Evolutionary conservation across 1,284 basidiomycete species (phyloP).

Genomic region (Marasmius fiardii): DNA sequence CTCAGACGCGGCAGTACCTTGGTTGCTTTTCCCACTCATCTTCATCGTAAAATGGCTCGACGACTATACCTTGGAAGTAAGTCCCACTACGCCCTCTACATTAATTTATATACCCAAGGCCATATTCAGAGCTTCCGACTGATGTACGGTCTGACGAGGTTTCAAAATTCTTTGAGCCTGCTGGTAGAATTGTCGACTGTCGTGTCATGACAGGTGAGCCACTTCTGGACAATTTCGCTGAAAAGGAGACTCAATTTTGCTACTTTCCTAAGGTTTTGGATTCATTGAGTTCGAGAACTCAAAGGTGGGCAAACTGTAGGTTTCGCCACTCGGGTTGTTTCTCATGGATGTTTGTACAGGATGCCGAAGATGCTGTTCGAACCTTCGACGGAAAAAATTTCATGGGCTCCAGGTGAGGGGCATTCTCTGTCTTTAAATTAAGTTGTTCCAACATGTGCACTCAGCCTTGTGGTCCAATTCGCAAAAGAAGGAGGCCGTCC

Average conservation of each 20-base stretch:
- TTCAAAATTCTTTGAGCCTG: conserved; percentile 82
- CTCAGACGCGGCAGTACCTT: conserved; percentile 28
- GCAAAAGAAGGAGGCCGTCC: conserved; percentile 81
- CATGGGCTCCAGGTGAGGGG: conserved; percentile 77
- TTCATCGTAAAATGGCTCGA: conserved; percentile 66
- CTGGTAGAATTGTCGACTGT: conserved; percentile 85
- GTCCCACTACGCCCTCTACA: conserved; percentile 23
- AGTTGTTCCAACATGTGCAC: conserved; percentile 13
- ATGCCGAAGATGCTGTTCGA: conserved; percentile 88
- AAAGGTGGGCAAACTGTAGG: conserved; percentile 42
- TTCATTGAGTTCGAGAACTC: conserved; percentile 91
- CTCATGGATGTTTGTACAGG: conserved; percentile 42
- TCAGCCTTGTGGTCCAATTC: conserved; percentile 87
- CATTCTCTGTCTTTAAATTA: neutral
- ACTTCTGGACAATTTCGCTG: neutral
- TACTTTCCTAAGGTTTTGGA: conserved; percentile 65
- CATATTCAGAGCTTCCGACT: conserved; percentile 61
- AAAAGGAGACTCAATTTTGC: neutral
- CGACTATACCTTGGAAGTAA: conserved; percentile 82
- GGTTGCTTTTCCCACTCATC: conserved; percentile 25
- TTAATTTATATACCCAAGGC: conserved; percentile 12
- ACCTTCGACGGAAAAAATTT: conserved; percentile 86
- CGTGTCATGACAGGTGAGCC: conserved; percentile 85
- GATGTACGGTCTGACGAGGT: conserved; percentile 80
- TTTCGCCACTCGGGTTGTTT: neutral